Percentiles rank a stretch among this genome's conserved stretches.
phyloP scores from a whole-genome alignment of 2,329 filamentous ascomycete species.

The Aspergillus clavatus region DNA sequence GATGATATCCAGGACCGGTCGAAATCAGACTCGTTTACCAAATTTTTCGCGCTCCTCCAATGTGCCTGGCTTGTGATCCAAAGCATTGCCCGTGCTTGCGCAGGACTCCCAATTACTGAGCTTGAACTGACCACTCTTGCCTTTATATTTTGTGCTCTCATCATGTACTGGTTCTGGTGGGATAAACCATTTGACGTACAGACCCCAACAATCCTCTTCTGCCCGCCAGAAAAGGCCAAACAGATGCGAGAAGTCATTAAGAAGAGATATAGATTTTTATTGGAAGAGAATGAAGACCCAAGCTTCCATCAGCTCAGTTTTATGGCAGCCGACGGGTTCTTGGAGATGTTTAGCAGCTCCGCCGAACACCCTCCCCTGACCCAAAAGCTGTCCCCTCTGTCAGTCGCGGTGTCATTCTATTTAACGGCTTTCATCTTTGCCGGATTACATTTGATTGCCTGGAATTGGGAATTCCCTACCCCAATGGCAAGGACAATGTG shows the following conservation, averaged over 20 bases:
- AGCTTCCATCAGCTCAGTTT: not conserved
- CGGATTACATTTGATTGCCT: constrained; percentile 1
- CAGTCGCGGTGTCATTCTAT: not conserved
- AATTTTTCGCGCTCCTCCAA: not conserved
- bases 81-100: not conserved
- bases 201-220: not conserved
- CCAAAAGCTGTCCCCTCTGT: not conserved
- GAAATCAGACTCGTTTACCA: not conserved
- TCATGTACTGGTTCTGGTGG: constrained; percentile 5
- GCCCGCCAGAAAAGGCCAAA: not conserved
- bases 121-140: constrained; percentile 1
- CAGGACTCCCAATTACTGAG: not conserved
- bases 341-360: not conserved
- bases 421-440: not conserved
- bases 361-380: too few species aligned
- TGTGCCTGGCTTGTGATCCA: constrained; percentile 1
- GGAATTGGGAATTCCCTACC: constrained; percentile 1
- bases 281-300: not conserved
- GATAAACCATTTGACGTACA: constrained; percentile 1
- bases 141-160: not conserved
- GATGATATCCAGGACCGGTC: not conserved
- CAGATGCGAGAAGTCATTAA: not conserved
- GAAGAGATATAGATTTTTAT: not conserved
- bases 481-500: not conserved
- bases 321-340: not conserved